phyloP scores from a whole-genome alignment of 495 filamentous ascomycete genomes.

The Podospora australis region DNA sequence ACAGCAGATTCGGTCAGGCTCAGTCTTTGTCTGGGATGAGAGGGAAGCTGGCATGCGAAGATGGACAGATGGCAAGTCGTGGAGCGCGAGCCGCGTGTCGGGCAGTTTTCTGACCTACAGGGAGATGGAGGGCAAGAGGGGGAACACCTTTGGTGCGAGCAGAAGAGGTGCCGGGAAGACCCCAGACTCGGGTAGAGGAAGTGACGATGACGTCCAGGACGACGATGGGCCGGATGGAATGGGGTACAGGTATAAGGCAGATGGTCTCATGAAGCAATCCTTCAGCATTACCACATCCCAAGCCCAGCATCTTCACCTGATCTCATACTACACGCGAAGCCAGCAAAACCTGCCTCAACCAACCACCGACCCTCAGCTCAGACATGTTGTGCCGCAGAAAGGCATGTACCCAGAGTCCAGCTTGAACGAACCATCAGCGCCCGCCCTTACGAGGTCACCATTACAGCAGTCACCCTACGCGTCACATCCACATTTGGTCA shows the following conservation, averaged over 20 bases:
- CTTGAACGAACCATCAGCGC: constrained; percentile 66
- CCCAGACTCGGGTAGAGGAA: constrained; percentile 69
- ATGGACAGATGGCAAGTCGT: constrained; percentile 99
- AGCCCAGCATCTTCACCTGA: constrained; percentile 89
- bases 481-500: constrained; percentile 16
- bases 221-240: constrained; percentile 78
- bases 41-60: constrained; percentile 95
- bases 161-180: constrained; percentile 61
- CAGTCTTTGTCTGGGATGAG: constrained; percentile 99
- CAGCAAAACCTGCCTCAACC: constrained; percentile 69
- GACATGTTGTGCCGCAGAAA: constrained; percentile 77
- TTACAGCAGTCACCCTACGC: constrained; percentile 39
- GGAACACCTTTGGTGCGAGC: constrained; percentile 48
- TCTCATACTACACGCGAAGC: constrained; percentile 88
- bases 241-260: constrained; percentile 89
- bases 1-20: constrained; percentile 87
- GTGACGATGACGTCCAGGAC: constrained; percentile 72
- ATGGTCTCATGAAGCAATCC: constrained; percentile 97
- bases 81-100: constrained; percentile 95
- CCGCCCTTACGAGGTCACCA: constrained; percentile 41
- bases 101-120: constrained; percentile 96
- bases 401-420: constrained; percentile 97
- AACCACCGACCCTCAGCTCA: constrained; percentile 68
- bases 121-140: constrained; percentile 96
- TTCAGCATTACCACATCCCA: constrained; percentile 94